These are phyloP conservation scores for Pseudopyricularia cyperi DNA, from an alignment of 2,329 filamentous ascomycete species.

Conservation along the genomic window DNA sequence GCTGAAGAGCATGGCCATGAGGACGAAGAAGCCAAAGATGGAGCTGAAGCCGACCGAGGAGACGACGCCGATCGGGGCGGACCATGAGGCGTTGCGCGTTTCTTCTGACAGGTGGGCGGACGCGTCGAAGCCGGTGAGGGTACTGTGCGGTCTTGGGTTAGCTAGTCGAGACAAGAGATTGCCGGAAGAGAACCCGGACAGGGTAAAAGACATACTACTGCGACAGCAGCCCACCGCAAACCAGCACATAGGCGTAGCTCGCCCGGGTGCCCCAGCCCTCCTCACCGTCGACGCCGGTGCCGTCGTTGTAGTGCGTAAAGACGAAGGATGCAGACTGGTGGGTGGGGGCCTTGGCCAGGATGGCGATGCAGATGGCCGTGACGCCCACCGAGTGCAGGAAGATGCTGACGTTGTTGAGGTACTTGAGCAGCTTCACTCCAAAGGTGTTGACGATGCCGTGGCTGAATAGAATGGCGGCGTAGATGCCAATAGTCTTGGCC, in stretches of 20 bases:
- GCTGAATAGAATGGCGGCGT: conserved; percentile 39
- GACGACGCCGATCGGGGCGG: conserved; percentile 43
- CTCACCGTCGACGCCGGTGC: conserved; percentile 23
- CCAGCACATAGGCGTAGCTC: conserved; percentile 38
- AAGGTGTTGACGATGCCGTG: conserved; percentile 45
- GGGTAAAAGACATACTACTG: too few relatives aligned
- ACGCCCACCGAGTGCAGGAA: conserved; percentile 40
- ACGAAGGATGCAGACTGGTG: conserved; percentile 41
- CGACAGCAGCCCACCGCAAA: conserved; percentile 37
- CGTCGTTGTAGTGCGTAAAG: conserved; percentile 26
- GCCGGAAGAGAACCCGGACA: too few relatives aligned
- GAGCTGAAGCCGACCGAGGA: conserved; percentile 42
- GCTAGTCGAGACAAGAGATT: too few relatives aligned
- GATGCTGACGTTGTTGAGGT: conserved; percentile 44
- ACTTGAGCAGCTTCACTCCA: conserved; percentile 38
- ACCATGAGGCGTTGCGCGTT: conserved; percentile 41
- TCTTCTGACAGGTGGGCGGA: conserved; percentile 45
- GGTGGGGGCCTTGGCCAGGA: conserved; percentile 42
- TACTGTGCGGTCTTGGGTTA: too few relatives aligned
- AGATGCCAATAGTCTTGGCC: conserved; percentile 41
- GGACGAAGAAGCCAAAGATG: conserved; percentile 45
- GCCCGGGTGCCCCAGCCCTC: conserved; percentile 40
- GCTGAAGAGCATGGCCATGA: conserved; percentile 42
- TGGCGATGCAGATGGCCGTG: conserved; percentile 36
- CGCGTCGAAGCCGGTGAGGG: conserved; percentile 38